A percentile compares a stretch with the other conserved stretches of the same genome.
Conservation (phyloP, 495 filamentous ascomycete species). For the Jackrogersella minutella region DNA sequence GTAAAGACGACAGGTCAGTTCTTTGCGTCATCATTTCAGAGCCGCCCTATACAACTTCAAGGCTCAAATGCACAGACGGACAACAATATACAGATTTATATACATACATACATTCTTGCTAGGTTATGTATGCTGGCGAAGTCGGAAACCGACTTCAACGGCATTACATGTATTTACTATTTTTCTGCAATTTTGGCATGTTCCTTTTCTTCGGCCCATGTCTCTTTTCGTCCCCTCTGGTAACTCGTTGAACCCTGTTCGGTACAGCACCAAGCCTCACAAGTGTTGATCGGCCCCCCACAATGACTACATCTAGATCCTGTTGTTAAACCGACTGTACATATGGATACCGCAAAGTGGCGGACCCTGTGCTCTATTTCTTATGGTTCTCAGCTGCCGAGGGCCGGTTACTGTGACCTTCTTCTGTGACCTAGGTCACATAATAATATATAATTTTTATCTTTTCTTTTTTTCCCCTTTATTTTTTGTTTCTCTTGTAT, state of each 20-base stretch:
- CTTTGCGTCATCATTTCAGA: constrained; percentile 38
- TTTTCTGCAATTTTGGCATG: neutral
- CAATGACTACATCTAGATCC: constrained; percentile 44
- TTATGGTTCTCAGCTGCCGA: constrained; percentile 43
- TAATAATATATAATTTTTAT: constrained; percentile 21
- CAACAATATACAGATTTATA: neutral
- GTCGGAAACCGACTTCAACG: constrained; percentile 9
- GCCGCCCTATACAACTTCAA: constrained; percentile 34
- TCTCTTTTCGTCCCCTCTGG: constrained; percentile 32
- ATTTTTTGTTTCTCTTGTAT: constrained; percentile 8
- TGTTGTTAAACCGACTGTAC: constrained; percentile 36
- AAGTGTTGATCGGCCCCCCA: constrained; percentile 45
- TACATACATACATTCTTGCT: neutral
- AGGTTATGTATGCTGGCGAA: neutral
- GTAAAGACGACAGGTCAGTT: constrained; percentile 41
- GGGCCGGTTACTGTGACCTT: constrained; percentile 39
- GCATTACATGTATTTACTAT: neutral
- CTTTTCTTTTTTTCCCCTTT: constrained; percentile 21
- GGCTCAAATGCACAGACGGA: neutral
- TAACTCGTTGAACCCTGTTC: constrained; percentile 29
- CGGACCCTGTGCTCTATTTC: constrained; percentile 36
- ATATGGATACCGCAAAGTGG: constrained; percentile 40
- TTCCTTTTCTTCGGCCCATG: constrained; percentile 17
- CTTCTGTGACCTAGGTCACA: constrained; percentile 44
- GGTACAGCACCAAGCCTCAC: constrained; percentile 38